Base-by-base conservation (phyloP, 768 basidiomycete genomes). In the Pleurotus platypus region DNA sequence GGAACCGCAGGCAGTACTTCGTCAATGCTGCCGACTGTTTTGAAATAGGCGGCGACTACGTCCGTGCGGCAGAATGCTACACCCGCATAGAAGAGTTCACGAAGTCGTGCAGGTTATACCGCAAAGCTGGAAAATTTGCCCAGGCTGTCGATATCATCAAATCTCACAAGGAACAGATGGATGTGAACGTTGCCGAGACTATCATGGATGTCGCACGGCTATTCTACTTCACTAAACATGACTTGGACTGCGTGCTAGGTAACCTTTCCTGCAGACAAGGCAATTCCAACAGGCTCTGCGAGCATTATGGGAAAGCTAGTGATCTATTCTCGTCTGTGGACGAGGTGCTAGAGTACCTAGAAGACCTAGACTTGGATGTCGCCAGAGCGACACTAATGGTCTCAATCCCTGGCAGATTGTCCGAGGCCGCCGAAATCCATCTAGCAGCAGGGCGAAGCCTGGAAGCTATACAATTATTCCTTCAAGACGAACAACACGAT, bases 391-490 rank as follows among this genome's bases (percentile, higher is more conserved):
- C 68, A 0, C 61, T 87, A 7, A 69, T 85, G 11, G 71, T 73
- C 30, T 66, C 69, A 3, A 70, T 76, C 7, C 50, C 50, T 18
- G 77, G 74, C 11, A 71, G 72, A 58, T 73, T 67, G 46, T 54
- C 60, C 1, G 81, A 86, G 35, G 85, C 85, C 0, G 84, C 83
- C 1, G 72, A 79, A 16, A 62, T 84, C 15, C 76, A 82, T 61
- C 58, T 82, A 4, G 65, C 68, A 0, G 78, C 83, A 60, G 82
- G 80, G 11, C 74, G 78, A 1, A 66, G 65, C 0, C 35, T 74
- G 1, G 75, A 80, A 9, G 86, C 84, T 0, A 77, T 85, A 7
- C 67, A 63, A 13, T 64, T 80, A 3, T 67, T 84, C 42, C 60
- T 83, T 3, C 64, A 68, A 39, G 75, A 78, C 37, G 60, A 20